These are phyloP conservation scores for Coemansia umbellata DNA, from an alignment of 192 early-diverging fungal genomes.

Conservation along the genomic window DNA sequence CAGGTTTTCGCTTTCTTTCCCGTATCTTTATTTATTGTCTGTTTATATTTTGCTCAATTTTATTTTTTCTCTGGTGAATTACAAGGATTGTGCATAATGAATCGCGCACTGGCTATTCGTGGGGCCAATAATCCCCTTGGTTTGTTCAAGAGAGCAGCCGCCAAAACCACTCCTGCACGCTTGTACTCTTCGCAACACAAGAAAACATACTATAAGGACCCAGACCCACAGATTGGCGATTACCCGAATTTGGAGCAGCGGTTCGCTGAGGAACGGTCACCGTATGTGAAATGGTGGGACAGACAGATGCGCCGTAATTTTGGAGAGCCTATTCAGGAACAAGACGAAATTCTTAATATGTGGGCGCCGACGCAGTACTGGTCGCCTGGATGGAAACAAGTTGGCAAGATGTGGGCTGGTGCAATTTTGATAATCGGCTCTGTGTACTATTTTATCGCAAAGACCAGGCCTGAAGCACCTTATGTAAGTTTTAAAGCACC, in stretches of 20 bases:
- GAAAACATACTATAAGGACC: constrained; percentile 37
- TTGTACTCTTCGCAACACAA: constrained; percentile 28
- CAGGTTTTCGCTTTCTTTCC: no score
- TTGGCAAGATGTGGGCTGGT: constrained; percentile 54
- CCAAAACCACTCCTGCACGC: background rate
- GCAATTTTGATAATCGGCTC: constrained; percentile 54
- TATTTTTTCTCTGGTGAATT: no score
- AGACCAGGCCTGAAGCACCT: constrained; percentile 55
- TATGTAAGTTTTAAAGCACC: constrained; percentile 54
- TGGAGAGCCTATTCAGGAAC: constrained; percentile 66
- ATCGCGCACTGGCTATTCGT: constrained; percentile 18
- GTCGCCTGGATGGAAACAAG: constrained; percentile 54
- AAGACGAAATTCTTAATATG: constrained; percentile 67
- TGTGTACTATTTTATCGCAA: constrained; percentile 51
- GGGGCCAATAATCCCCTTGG: no score
- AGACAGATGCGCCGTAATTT: constrained; percentile 72
- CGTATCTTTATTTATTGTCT: no score
- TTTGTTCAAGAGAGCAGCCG: no score
- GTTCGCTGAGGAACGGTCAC: constrained; percentile 59
- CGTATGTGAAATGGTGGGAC: constrained; percentile 63
- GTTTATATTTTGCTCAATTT: no score
- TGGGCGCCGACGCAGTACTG: constrained; percentile 64
- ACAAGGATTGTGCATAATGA: constrained; percentile 13
- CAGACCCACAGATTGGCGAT: constrained; percentile 71
- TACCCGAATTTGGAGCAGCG: constrained; percentile 69